These are phyloP conservation scores for Picea sitchensis DNA, from an alignment of 75 land plant genomes.

Conservation along the genomic window DNA sequence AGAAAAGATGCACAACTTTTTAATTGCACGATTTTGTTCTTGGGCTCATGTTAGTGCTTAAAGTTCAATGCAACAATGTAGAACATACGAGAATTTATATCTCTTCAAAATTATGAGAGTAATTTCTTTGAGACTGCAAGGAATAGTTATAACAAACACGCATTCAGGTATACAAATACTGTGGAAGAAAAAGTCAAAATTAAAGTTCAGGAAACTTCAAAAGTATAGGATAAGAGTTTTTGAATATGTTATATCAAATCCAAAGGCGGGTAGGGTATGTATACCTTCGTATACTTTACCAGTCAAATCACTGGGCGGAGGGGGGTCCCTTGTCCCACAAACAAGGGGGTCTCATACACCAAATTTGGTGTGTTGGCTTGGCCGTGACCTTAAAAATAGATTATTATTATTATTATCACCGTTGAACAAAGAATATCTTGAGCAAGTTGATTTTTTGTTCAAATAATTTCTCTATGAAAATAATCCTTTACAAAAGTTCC, in stretches of 20 bases:
- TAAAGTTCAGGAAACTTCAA: neutral
- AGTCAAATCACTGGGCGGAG: too few relatives aligned
- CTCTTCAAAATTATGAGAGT: neutral
- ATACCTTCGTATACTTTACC: too few relatives aligned
- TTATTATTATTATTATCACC: too few relatives aligned
- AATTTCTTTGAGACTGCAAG: neutral
- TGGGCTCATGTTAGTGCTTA: neutral
- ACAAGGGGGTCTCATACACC: too few relatives aligned
- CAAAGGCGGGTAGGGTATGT: too few relatives aligned
- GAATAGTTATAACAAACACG: neutral
- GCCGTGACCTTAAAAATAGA: too few relatives aligned
- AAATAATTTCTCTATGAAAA: neutral
- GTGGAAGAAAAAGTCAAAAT: neutral
- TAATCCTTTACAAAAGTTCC: neutral
- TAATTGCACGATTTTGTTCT: neutral
- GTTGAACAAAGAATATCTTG: neutral
- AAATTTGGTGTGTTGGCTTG: too few relatives aligned
- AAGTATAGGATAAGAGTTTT: neutral
- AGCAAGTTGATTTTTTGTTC: neutral
- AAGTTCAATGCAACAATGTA: neutral
- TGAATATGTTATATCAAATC: neutral
- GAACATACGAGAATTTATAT: neutral
- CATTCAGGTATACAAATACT: neutral
- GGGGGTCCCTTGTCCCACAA: too few relatives aligned
- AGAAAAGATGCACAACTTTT: neutral